Evolutionary conservation across 2,329 filamentous ascomycete species (phyloP).

Genomic region (Talaromyces pinophilus): DNA sequence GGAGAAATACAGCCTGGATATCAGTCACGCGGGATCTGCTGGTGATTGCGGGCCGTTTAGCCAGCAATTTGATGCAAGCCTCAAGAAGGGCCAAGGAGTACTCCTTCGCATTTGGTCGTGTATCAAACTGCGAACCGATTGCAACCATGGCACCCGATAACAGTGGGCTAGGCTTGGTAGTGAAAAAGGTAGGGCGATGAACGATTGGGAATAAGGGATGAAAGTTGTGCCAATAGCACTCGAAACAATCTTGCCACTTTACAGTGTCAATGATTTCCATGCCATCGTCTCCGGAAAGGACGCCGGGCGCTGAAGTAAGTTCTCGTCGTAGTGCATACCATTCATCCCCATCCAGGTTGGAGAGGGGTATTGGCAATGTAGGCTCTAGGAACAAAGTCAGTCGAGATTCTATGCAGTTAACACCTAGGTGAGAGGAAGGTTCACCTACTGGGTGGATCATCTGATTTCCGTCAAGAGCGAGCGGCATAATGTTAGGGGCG

Average conservation of each 20-base stretch:
- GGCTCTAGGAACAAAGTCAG: slow-evolving; percentile 28
- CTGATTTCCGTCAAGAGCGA: slow-evolving; percentile 38
- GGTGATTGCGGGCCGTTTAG: slow-evolving; percentile 34
- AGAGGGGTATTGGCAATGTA: slow-evolving; percentile 43
- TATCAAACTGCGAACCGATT: slow-evolving; percentile 41
- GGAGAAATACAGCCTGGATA: slow-evolving; percentile 39
- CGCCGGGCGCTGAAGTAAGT: slow-evolving; percentile 37
- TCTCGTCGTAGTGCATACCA: slow-evolving; percentile 42
- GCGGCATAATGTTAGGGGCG: slow-evolving; percentile 38
- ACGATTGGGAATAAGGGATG: slow-evolving; percentile 40
- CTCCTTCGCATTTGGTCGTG: slow-evolving; percentile 35
- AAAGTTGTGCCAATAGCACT: slow-evolving; percentile 41
- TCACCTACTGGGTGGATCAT: slow-evolving; percentile 43
- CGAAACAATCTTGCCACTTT: slow-evolving; percentile 37
- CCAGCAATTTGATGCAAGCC: slow-evolving; percentile 36
- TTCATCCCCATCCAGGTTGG: slow-evolving; percentile 43
- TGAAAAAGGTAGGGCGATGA: slow-evolving; percentile 36
- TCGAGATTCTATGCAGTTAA: background rate
- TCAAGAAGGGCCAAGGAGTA: slow-evolving; percentile 39
- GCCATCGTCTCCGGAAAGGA: slow-evolving; percentile 36
- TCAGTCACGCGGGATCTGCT: slow-evolving; percentile 38
- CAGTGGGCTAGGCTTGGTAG: slow-evolving; percentile 36
- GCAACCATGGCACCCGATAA: slow-evolving; percentile 39
- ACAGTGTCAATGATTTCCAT: slow-evolving; percentile 40
- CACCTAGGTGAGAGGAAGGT: slow-evolving; percentile 26